Base-by-base conservation (phyloP, 768 basidiomycete genomes). In the Hericium alpestre region DNA sequence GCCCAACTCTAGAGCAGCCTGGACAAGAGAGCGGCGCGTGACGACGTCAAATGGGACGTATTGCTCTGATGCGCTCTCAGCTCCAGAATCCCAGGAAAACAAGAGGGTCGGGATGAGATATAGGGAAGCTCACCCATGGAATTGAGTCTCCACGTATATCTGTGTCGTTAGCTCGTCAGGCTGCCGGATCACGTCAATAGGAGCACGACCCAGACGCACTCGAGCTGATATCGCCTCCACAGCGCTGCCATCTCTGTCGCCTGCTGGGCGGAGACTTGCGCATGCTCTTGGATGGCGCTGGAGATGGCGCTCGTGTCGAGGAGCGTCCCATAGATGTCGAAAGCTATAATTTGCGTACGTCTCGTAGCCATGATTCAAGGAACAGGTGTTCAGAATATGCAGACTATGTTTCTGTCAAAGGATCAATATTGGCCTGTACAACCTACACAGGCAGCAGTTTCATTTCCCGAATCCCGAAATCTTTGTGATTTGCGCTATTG, bases 271-370 rank as follows among this genome's bases (percentile, higher is more conserved):
- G 53, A 53, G 15, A 56, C 8, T 27, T 18, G 40, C 23, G 59
- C 23, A 13, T 50, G 54, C 13, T 40, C 22, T 38, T 52, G 18
- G 3, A 68, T 23, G 7, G 55, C 56, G 38, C 47, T 38, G 15
- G 60, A 22, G 23, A 70, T 64, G 48, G 60, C 56, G 38, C 52
- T 56, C 6, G 68, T 69, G 53, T 70, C 61, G 18, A 70, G 62
- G 22, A 70, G 51, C 7, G 69, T 70, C 10, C 69, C 69, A 48
- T 69, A 70, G 51, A 70, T 61, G 54, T 70, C 69, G 51, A 70
- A 66, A 10, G 68, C 69, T n/a, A 70, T 57, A 23, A 65, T 56
- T 23, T 61, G 61, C 10, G 16, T 37, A 11, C 49, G 43, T 32
- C 6, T 32, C 32, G 32, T 7, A 32, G 32, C 9, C 32, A 32